These are phyloP conservation scores for Elaeis oleifera DNA, from an alignment of 202 grass and related monocot genomes.

Conservation along the genomic window DNA sequence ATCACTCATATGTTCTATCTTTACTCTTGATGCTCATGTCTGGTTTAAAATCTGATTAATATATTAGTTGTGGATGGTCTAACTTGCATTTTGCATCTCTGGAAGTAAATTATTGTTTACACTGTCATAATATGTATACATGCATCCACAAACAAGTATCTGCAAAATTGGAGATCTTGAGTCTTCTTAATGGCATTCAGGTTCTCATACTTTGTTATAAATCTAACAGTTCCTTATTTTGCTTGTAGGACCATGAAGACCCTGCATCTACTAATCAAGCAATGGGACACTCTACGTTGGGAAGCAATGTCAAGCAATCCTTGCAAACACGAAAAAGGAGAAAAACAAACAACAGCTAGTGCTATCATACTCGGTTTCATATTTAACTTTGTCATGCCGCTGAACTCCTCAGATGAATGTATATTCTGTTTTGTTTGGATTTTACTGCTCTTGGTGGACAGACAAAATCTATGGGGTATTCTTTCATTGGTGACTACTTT, in stretches of 20 bases:
- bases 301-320: conserved; percentile 6
- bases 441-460: not conserved
- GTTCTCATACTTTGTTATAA: too few relatives aligned
- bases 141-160: too few relatives aligned
- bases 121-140: too few relatives aligned
- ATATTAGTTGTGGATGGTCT: too few relatives aligned
- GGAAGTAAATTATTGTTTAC: too few relatives aligned
- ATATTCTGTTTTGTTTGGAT: not conserved
- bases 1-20: too few relatives aligned
- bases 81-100: too few relatives aligned
- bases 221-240: not conserved
- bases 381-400: not conserved
- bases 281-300: conserved; percentile 25
- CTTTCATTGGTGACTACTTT: conserved; percentile 2
- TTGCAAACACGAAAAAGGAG: conserved; percentile 48
- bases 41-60: too few relatives aligned
- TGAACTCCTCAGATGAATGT: conserved; percentile 9
- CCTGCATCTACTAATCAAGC: conserved; percentile 30
- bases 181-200: too few relatives aligned
- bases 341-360: conserved; percentile 40
- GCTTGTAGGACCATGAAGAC: conserved; percentile 32
- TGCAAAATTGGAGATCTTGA: too few relatives aligned
- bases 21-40: too few relatives aligned
- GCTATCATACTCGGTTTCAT: conserved; percentile 10
- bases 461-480: not conserved